phyloP scores from a whole-genome alignment of 2,329 filamentous ascomycete genomes.

The Aspergillus fischeri region DNA sequence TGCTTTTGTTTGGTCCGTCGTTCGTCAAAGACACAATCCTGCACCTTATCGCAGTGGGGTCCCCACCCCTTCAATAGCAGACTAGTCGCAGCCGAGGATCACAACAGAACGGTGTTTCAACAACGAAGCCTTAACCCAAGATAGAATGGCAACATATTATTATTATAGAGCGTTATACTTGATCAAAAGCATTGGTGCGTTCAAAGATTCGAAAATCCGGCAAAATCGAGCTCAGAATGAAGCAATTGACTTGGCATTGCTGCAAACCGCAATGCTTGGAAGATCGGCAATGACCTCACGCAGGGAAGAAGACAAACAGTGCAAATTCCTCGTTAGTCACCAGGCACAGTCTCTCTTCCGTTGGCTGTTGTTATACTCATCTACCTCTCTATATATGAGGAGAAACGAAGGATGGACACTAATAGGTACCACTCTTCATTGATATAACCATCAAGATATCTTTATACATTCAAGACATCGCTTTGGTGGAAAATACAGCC shows the following conservation, averaged over 20 bases:
- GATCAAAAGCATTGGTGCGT: neutral
- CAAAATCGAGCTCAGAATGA: neutral
- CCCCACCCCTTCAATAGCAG: neutral
- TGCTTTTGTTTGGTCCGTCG: constrained; percentile 12
- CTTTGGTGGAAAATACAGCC: neutral
- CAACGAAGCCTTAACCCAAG: neutral
- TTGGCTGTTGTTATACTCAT: neutral
- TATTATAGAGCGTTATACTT: neutral
- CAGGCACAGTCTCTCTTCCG: neutral
- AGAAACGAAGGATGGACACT: neutral
- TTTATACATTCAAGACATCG: neutral
- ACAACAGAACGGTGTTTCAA: neutral
- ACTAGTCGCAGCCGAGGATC: neutral
- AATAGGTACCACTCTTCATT: neutral
- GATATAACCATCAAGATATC: neutral
- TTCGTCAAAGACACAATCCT: constrained; percentile 18
- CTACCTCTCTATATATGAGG: neutral
- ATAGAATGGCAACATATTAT: neutral
- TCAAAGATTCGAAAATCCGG: neutral
- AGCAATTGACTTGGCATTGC: constrained; percentile 9
- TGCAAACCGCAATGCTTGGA: neutral
- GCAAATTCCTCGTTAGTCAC: constrained; percentile 19
- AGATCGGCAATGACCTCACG: constrained; percentile 19
- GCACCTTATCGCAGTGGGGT: constrained; percentile 1
- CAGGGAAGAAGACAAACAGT: constrained; percentile 25